These are phyloP conservation scores for Candida peoriensis DNA, from an alignment of 805 yeast genomes.

Conservation along the genomic window DNA sequence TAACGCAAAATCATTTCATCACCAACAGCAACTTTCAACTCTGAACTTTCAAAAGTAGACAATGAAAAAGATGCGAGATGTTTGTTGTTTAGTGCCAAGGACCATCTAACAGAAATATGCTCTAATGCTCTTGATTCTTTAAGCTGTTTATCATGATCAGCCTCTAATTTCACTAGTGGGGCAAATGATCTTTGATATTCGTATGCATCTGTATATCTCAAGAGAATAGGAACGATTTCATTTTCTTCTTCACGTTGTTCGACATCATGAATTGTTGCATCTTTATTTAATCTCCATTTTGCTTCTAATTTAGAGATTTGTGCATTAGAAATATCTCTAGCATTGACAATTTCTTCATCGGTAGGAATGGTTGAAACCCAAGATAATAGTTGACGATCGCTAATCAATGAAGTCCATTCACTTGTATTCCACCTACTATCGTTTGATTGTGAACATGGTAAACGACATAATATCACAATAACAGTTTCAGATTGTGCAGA, in stretches of 20 bases:
- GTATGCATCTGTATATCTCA: conserved; percentile 76
- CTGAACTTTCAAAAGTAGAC: conserved; percentile 61
- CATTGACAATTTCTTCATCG: conserved; percentile 54
- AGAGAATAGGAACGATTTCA: conserved; percentile 63
- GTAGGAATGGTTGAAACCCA: conserved; percentile 77
- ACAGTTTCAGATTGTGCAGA: conserved; percentile 83
- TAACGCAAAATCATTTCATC: conserved; percentile 73
- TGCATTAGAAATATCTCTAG: conserved; percentile 51
- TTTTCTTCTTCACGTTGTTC: conserved; percentile 48
- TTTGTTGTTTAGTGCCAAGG: conserved; percentile 55
- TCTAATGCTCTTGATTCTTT: conserved; percentile 77
- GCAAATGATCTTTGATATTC: conserved; percentile 83
- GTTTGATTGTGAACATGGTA: conserved; percentile 79
- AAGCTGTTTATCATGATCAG: conserved; percentile 68
- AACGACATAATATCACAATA: conserved; percentile 79
- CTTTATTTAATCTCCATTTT: conserved; percentile 70
- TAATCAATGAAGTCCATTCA: conserved; percentile 85
- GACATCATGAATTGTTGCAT: conserved; percentile 67
- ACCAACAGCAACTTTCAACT: conserved; percentile 72
- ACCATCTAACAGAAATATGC: conserved; percentile 71
- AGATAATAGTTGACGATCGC: conserved; percentile 66
- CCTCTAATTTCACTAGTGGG: conserved; percentile 77
- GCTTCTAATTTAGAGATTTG: conserved; percentile 73
- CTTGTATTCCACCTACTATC: conserved; percentile 81
- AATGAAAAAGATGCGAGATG: conserved; percentile 66